Evolutionary conservation across 1,139 yeast genomes (phyloP).

Genomic region (Blastobotrys elegans): DNA sequence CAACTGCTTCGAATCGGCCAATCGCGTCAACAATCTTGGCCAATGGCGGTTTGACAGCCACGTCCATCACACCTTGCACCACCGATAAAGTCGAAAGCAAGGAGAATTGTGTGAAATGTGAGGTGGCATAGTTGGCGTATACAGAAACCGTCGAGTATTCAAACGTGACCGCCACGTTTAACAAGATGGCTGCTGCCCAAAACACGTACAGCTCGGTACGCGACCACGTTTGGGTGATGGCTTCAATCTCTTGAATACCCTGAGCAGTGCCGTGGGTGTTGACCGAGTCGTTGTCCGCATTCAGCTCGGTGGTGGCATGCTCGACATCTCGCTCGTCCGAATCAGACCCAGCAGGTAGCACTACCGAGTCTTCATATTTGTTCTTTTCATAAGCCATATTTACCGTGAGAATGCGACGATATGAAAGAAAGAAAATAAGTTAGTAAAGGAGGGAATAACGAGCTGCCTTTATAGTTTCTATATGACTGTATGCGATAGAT

Average conservation of each 20-base stretch:
- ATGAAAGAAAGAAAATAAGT: no score
- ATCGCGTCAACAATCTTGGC: constrained; percentile 39
- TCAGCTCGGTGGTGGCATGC: background rate
- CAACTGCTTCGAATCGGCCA: constrained; percentile 40
- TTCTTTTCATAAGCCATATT: no score
- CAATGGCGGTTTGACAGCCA: constrained; percentile 38
- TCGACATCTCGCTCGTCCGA: background rate
- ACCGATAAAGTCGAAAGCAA: constrained; percentile 39
- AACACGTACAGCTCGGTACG: constrained; percentile 22
- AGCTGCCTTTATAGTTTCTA: no score
- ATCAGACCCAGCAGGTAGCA: no score
- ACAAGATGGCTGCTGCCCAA: constrained; percentile 33
- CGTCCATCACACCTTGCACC: constrained; percentile 38
- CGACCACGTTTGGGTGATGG: constrained; percentile 21
- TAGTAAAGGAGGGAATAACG: no score
- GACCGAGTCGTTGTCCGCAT: background rate
- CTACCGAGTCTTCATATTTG: no score
- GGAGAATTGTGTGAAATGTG: constrained; percentile 38
- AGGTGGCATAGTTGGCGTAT: constrained; percentile 40
- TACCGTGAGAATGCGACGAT: no score
- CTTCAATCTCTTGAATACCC: constrained; percentile 12
- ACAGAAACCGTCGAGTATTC: constrained; percentile 37
- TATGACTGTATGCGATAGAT: no score
- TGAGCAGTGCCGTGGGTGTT: background rate
- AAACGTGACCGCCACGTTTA: constrained; percentile 38